Evolutionary conservation across 257 asterid genomes (phyloP), one percentile per base, ranked within the genome.

Genomic region (Paulownia fortunei): DNA sequence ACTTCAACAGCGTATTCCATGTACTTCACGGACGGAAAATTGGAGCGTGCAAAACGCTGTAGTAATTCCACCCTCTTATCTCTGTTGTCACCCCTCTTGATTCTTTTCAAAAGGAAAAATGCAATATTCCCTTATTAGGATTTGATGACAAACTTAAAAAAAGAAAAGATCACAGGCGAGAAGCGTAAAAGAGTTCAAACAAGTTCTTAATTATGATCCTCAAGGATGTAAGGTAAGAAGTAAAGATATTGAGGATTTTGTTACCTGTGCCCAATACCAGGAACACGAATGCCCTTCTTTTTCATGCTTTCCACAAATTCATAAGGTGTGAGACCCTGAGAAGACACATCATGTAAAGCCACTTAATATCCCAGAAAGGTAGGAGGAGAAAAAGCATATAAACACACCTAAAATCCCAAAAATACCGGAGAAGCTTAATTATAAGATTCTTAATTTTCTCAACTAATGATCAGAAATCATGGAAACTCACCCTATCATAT

Each of bases 261-360:
- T 72, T 87, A 93, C 99, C 98, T 93, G 94, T 96, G 99, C 63
- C 99, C 99, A 74, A 96, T 96, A 58, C 99, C 99, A 56, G 99
- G 99, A 64, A 96, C 98, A 24, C 99, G 97, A 69, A 96, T 93
- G 79, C 99, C 99, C 86, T 92, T 96, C 95, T 95, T 96, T 86
- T 96, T 96, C 99, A 96, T 96, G 90, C 93, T 79, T 83, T 95
- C 99, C 62, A 96, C 99, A 79, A 93, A 96, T 78, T 96, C 99
- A 65, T 93, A 96, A 67, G 99, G 97, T n/a, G 95, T 79, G 62
- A 93, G 97, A 81, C 89, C 85, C 99, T 96, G 87, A 68, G 58
- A 77, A 69, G 36, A 83, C 51, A 64, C 26, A 71, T 49, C 67
- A 52, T 12, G 34, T 69, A 32, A 63, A 41, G 37, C 47, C 49